Conservation (phyloP, 108 stramenopile species). For the Skeletonema menzelii region DNA sequence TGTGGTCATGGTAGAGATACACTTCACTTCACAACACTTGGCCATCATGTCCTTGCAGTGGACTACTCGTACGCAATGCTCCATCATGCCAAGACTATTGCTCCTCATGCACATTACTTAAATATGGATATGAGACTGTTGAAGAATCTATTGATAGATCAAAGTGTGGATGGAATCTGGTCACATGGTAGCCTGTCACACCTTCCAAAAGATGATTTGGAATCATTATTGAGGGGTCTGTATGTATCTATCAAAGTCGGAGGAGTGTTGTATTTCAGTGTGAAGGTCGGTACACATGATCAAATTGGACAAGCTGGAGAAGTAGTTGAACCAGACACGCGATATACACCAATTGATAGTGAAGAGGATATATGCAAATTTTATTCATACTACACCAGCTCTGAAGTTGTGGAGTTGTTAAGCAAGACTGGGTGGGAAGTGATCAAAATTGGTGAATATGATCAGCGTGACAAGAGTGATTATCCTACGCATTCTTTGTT, state of each 20-base stretch:
- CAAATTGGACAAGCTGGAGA: constrained; percentile 11
- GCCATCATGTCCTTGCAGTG: constrained; percentile 19
- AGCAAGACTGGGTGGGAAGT: constrained; percentile 17
- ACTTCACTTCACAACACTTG: constrained; percentile 21
- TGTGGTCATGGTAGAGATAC: constrained; percentile 28
- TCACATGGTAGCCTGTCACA: constrained; percentile 25
- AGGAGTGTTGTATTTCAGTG: constrained; percentile 25
- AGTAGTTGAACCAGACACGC: constrained; percentile 18
- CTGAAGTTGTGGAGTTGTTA: constrained; percentile 20
- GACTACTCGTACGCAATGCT: constrained; percentile 24
- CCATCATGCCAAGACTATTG: constrained; percentile 10
- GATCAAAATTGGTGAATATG: constrained; percentile 22
- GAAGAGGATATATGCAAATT: constrained; percentile 14
- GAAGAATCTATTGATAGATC: constrained; percentile 1
- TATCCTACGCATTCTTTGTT: constrained; percentile 17
- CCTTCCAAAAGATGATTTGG: constrained; percentile 21
- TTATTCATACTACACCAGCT: constrained; percentile 19
- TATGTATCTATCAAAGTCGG: constrained; percentile 21
- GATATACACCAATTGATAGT: constrained; percentile 4
- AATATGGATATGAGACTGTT: constrained; percentile 30
- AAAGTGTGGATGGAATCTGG: constrained; percentile 32
- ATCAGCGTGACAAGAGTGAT: background rate
- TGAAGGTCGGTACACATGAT: constrained; percentile 10
- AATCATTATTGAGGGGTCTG: background rate
- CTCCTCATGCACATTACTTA: constrained; percentile 25